A percentile compares a stretch with the other conserved stretches of the same genome.
phyloP scores from a whole-genome alignment of 257 asterid genomes.

The Forsythia viridissima region DNA sequence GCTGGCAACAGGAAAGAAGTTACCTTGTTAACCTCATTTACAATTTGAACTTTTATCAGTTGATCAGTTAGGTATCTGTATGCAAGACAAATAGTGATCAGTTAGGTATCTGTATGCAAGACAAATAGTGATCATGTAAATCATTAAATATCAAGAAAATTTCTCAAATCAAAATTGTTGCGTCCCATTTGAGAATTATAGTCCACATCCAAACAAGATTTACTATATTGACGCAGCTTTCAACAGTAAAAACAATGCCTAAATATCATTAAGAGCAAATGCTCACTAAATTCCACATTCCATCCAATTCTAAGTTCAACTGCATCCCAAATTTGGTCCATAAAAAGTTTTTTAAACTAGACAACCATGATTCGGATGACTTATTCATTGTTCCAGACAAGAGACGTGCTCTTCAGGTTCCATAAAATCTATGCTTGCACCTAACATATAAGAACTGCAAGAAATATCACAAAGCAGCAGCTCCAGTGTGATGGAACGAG shows the following conservation, averaged over 20 bases:
- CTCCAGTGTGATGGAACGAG: slow-evolving; percentile 1
- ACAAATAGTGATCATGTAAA: neutral
- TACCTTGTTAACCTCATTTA: slow-evolving; percentile 95
- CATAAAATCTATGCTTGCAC: neutral
- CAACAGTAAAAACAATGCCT: neutral
- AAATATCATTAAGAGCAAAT: slow-evolving; percentile 16
- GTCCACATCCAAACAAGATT: neutral
- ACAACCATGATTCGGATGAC: neutral
- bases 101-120: slow-evolving; percentile 46
- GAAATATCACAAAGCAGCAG: slow-evolving; percentile 2
- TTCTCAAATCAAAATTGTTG: neutral
- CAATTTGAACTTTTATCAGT: slow-evolving; percentile 72
- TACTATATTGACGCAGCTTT: neutral
- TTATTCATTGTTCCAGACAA: slow-evolving; percentile 3
- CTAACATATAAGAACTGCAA: slow-evolving; percentile 1
- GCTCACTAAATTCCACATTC: neutral
- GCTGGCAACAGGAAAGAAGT: slow-evolving; percentile 26
- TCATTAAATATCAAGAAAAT: slow-evolving; percentile 9
- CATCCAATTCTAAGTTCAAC: neutral
- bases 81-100: slow-evolving; percentile 42
- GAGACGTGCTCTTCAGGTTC: neutral
- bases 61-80: slow-evolving; percentile 68
- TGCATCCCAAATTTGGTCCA: neutral
- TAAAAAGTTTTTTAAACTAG: slow-evolving; percentile 7
- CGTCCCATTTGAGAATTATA: neutral